Conservation (phyloP, 1,139 yeast genomes). For the Geotrichum citri-aurantii region DNA sequence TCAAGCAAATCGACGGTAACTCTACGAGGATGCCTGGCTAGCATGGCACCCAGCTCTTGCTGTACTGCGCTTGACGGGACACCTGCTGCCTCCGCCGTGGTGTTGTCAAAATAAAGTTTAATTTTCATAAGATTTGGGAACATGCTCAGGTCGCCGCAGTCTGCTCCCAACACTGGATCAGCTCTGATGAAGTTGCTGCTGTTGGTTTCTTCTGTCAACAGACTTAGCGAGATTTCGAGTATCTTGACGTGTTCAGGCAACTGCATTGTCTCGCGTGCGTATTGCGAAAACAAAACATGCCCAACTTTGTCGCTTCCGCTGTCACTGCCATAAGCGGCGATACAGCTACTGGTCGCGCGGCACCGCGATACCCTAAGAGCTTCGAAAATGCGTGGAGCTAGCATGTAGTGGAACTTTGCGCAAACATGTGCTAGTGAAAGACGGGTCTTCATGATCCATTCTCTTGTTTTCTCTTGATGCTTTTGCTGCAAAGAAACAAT, state of each 20-base stretch:
- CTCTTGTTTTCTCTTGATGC: neutral
- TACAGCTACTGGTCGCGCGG: neutral
- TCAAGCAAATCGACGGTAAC: conserved; percentile 4
- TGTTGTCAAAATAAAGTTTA: neutral
- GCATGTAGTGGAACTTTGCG: conserved; percentile 3
- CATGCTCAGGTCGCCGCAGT: neutral
- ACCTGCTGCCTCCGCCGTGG: neutral
- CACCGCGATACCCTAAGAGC: neutral
- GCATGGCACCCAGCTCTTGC: neutral
- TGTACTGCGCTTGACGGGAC: conserved; percentile 3
- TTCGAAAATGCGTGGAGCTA: conserved; percentile 2
- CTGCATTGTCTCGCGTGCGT: neutral
- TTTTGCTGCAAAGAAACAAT: neutral
- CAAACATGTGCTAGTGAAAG: conserved; percentile 7
- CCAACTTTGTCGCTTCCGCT: neutral
- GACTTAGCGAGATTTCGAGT: neutral
- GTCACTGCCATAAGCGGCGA: neutral
- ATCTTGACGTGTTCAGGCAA: conserved; percentile 1
- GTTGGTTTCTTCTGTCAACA: neutral
- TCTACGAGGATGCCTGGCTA: neutral
- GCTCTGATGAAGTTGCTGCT: neutral
- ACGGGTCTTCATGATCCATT: conserved; percentile 3
- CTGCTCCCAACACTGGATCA: neutral
- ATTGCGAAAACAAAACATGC: neutral
- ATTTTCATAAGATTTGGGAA: neutral